phyloP scores from a whole-genome alignment of 768 basidiomycete genomes.

The Phlebiopsis gigantea region DNA sequence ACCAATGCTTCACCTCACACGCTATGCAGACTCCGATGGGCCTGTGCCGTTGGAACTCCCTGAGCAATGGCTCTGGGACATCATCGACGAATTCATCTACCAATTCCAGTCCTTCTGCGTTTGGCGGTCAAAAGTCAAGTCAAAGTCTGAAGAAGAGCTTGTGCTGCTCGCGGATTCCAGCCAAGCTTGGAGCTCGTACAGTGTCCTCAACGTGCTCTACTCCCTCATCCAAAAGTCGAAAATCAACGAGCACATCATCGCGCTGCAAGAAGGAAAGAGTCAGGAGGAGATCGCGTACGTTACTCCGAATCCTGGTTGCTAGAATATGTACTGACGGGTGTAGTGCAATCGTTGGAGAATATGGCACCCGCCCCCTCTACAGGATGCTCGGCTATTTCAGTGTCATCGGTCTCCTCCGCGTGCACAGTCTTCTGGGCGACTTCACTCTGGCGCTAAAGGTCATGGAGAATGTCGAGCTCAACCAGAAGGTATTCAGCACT shows the following conservation, averaged over 20 bases:
- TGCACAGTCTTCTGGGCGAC: constrained; percentile 94
- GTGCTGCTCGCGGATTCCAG: constrained; percentile 73
- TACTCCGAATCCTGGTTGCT: neutral
- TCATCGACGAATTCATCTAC: constrained; percentile 96
- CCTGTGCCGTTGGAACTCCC: constrained; percentile 92
- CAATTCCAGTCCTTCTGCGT: constrained; percentile 96
- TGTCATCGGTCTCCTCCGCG: constrained; percentile 89
- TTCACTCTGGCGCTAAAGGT: constrained; percentile 92
- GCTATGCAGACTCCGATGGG: constrained; percentile 74
- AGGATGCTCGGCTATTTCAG: constrained; percentile 97
- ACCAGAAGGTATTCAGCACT: constrained; percentile 60
- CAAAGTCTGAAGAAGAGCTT: constrained; percentile 88
- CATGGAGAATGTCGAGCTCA: constrained; percentile 90
- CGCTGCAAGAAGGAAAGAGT: constrained; percentile 73
- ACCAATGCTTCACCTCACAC: neutral
- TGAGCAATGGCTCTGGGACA: constrained; percentile 98
- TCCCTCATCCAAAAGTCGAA: constrained; percentile 96
- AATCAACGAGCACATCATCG: constrained; percentile 88
- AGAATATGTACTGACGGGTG: neutral
- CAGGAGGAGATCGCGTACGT: constrained; percentile 81
- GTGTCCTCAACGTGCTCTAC: constrained; percentile 96
- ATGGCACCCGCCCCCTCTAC: constrained; percentile 85
- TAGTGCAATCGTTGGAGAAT: constrained; percentile 87
- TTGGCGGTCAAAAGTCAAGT: constrained; percentile 81
- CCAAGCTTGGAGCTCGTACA: constrained; percentile 95